Base-by-base conservation (phyloP, 257 asterid species). In the Salvia hispanica region DNA sequence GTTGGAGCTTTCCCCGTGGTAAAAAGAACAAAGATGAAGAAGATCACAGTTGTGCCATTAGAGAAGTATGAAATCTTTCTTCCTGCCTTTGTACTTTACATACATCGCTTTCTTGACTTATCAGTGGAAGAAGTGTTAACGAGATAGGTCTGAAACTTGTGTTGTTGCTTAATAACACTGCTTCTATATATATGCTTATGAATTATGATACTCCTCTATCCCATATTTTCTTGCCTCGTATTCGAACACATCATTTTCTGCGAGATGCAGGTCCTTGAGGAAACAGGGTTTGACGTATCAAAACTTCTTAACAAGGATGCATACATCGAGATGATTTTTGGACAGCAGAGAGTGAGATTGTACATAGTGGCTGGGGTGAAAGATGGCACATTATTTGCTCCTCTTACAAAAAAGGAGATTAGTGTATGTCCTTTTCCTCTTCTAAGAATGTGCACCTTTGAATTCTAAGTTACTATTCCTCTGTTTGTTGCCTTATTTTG, bases 1-100 rank as follows among this genome's bases (percentile, higher is more conserved):
- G 96, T 78, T 89, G 96, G 96, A 89, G 96, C 74, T 87, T 89
- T 79, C 96, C 96, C 6, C 95, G 95, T 76, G 96, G 96, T n/a
- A 89, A 89, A 66, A 87, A 89, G 82, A 87, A 76, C 69, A 89
- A 89, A 77, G 96, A 89, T 33, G 96, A 89, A 77, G 96, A 89
- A 72, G 96, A 89, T 73, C 89, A 87, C 69, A 75, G 79, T 9
- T 89, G 96, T 82, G 96, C 96, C 59, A 68, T 89, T 53, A 83
- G 95, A 89, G 96, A 89, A 74, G 96, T 89, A 85, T 39, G 74
- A 50, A 15, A 62, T 6, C 54, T 39, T 70, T 65, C 68, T 66
- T 71, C 45, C 50, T 72, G 2, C 45, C 50, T 72, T 0, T 44
- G 7, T 37, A 25, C 31, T 25, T 25, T 25, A 25, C 31, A 10